A percentile compares a stretch with the other conserved stretches of the same genome.
Conservation (phyloP, 2,329 filamentous ascomycete species). For the Torrubiella hemipterigena region DNA sequence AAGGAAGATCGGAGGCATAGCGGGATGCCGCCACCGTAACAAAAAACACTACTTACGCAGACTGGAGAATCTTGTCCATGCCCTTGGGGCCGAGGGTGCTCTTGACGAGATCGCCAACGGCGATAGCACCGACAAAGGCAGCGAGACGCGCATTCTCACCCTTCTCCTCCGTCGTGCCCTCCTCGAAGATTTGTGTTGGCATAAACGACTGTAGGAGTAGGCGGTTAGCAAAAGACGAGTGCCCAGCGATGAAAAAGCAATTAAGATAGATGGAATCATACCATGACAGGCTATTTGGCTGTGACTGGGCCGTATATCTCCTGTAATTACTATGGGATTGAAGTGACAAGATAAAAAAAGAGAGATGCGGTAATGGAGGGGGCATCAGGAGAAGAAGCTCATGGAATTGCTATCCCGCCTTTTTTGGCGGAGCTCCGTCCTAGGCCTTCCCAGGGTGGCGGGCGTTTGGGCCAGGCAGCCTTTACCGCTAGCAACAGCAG, state of each 20-base stretch:
- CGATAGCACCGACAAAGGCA: slow-evolving; percentile 97
- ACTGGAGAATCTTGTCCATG: slow-evolving; percentile 98
- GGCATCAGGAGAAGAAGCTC: too few species aligned
- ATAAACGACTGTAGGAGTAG: slow-evolving; percentile 46
- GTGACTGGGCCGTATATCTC: too few species aligned
- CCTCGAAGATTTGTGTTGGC: slow-evolving; percentile 95
- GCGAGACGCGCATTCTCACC: slow-evolving; percentile 97
- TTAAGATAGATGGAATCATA: slow-evolving; percentile 7
- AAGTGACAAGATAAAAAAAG: too few species aligned
- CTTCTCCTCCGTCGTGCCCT: slow-evolving; percentile 95
- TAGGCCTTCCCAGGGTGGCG: too few species aligned
- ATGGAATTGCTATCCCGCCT: slow-evolving; percentile 6
- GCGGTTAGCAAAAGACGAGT: slow-evolving; percentile 10
- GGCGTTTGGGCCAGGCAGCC: too few species aligned
- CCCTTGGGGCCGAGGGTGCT: slow-evolving; percentile 94
- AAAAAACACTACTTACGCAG: slow-evolving; percentile 53
- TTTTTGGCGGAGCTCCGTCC: slow-evolving; percentile 7
- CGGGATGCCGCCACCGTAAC: background rate
- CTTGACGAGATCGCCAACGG: slow-evolving; percentile 94
- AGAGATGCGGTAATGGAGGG: too few species aligned
- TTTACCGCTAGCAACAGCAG: too few species aligned
- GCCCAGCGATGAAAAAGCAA: background rate
- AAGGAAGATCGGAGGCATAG: slow-evolving; percentile 6
- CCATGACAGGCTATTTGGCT: slow-evolving; percentile 15
- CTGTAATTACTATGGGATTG: too few species aligned